Percentiles rank a stretch among this genome's conserved stretches.
Conservation (phyloP, 306 rosid genomes). For the Fragaria iinumae region DNA sequence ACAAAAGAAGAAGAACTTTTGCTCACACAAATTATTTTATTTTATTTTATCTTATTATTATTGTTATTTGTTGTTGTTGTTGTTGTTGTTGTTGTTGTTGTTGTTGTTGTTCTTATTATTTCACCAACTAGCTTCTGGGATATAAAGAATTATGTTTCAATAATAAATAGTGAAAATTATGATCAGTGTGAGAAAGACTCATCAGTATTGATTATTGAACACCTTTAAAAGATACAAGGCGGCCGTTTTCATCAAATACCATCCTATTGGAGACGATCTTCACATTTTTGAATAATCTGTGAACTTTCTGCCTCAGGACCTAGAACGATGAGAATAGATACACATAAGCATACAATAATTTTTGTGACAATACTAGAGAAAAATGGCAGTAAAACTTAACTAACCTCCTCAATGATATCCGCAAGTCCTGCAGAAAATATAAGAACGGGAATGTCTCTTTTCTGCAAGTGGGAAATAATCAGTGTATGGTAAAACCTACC, state of each 20-base stretch:
- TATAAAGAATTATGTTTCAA: neutral
- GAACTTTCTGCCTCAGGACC: conserved; percentile 88
- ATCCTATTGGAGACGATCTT: conserved; percentile 81
- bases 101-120: too few species aligned
- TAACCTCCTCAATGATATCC: conserved; percentile 92
- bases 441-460: conserved; percentile 76
- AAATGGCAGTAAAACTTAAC: conserved; percentile 23
- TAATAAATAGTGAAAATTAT: neutral
- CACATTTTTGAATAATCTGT: conserved; percentile 72
- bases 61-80: too few species aligned
- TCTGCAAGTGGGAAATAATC: conserved; percentile 40
- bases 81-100: too few species aligned
- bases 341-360: conserved; percentile 21
- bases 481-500: neutral
- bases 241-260: conserved; percentile 64
- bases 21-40: too few species aligned
- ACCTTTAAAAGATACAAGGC: conserved; percentile 82
- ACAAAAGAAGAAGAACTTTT: neutral
- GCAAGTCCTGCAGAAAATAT: conserved; percentile 98
- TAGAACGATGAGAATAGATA: conserved; percentile 26
- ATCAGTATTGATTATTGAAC: conserved; percentile 9
- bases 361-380: conserved; percentile 16
- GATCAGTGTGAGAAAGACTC: neutral
- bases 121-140: neutral
- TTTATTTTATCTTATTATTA: too few species aligned